Conservation (phyloP, 2,329 filamentous ascomycete species). For the Xylariaceae sp. region DNA sequence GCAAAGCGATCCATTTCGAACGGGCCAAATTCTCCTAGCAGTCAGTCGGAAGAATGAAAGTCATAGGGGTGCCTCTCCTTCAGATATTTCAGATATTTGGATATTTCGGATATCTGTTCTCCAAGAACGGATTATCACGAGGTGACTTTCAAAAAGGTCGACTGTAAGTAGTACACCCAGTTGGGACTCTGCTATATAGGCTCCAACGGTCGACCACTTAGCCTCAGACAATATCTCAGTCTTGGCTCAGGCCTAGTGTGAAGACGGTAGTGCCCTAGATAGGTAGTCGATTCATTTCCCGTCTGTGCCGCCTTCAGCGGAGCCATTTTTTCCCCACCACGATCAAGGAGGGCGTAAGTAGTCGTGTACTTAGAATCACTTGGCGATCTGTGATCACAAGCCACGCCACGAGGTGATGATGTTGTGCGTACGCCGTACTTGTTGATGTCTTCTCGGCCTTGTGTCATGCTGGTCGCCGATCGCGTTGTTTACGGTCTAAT, state of each 20-base stretch:
- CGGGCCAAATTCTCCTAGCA: background rate
- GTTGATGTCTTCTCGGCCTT: background rate
- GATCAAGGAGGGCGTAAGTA: background rate
- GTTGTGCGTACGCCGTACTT: background rate
- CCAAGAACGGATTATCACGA: background rate
- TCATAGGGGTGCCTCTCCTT: background rate
- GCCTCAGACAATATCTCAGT: no score
- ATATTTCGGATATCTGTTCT: background rate
- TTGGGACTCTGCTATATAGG: no score
- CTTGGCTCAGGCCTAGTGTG: background rate
- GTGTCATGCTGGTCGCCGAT: background rate
- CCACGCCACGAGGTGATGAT: background rate
- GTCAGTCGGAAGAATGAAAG: background rate
- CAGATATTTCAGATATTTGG: background rate
- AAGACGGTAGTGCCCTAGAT: background rate
- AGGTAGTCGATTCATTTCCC: background rate
- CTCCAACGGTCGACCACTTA: no score
- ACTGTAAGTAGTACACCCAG: no score
- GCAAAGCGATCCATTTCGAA: slow-evolving; percentile 16
- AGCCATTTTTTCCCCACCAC: background rate
- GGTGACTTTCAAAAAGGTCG: background rate
- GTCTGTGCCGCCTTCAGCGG: background rate
- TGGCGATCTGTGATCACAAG: background rate
- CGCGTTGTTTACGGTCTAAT: background rate
- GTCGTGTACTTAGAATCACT: background rate